Base-by-base conservation (phyloP, 1,139 yeast genomes). In the Meyerozyma athensensis region DNA sequence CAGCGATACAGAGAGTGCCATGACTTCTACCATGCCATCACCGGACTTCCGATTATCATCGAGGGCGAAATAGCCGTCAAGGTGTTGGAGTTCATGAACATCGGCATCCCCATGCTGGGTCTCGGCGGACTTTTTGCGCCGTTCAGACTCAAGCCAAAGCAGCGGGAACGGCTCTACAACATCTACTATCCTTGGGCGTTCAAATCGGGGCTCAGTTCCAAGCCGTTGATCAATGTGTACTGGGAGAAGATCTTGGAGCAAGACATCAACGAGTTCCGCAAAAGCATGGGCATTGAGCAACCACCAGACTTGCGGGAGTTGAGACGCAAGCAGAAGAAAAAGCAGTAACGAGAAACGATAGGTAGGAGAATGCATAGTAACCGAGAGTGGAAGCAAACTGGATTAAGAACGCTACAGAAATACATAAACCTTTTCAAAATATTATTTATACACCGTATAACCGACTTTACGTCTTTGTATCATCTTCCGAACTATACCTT, bases 21-120 rank as follows among this genome's bases (percentile, higher is more conserved):
- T 52, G 99, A 92, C 58, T 92, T 92, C 53, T 92, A 89, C 55
- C 99, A 92, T 58, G 87, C 97, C 2, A 72, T 92, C 28, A 84
- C 95, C 0, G 94, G 95, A 7, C 70, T 87, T 37, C 97, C 97
- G 0, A 86, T 90, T 32, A 82, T 86, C 30, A 79, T 94, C 48
- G 98, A 92, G 54, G 99, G 98, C 13, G 99, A 92, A 56, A 84
- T 92, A 36, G 87, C 96, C 0, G 85, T 92, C 19, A 92, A 92
- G 60, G 85, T 90, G 19, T 79, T 94, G 49, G 99, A 92, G 60
- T 95, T 81, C 54, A 84, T 92, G 58, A 92, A 92, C 57, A 76
- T 92, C 43, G 96, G 96, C 2, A 77, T 94, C 35, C 97, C 97
- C 14, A 90, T 94, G 94, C 90, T 97, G 7, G 96, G 96, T 0